Evolutionary conservation across 2,329 filamentous ascomycete genomes (phyloP).

Genomic region (Sporothrix mexicana): DNA sequence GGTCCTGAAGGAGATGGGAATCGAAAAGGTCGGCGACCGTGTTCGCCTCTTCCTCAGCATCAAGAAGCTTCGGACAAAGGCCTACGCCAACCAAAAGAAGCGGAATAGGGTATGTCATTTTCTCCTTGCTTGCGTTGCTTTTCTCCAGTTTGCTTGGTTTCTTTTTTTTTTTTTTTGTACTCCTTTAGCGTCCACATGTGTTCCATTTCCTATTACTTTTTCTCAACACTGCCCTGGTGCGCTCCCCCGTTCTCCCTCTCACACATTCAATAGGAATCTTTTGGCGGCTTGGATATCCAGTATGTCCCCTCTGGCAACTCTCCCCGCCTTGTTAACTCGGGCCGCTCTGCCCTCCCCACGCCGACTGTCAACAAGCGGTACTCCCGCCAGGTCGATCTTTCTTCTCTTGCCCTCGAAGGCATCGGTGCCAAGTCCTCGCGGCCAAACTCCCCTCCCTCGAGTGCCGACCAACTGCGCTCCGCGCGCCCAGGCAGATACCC

Average conservation of each 20-base stretch:
- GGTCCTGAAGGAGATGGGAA: constrained; percentile 95
- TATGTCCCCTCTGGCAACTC: constrained; percentile 68
- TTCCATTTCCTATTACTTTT: not conserved
- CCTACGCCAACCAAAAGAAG: constrained; percentile 78
- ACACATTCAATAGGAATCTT: constrained; percentile 69
- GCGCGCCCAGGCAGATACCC: constrained; percentile 62
- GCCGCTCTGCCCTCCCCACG: constrained; percentile 53
- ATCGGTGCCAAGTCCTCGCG: constrained; percentile 65
- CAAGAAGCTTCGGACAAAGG: constrained; percentile 79
- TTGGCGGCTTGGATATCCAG: constrained; percentile 75
- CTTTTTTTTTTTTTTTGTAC: not conserved
- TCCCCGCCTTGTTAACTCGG: constrained; percentile 64
- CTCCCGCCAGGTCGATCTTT: constrained; percentile 64
- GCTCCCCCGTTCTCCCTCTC: constrained; percentile 24
- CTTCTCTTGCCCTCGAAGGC: constrained; percentile 50
- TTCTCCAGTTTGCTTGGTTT: not conserved
- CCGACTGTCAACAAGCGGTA: constrained; percentile 65
- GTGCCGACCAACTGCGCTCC: constrained; percentile 59
- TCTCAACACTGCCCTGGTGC: constrained; percentile 27
- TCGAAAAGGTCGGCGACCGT: constrained; percentile 96
- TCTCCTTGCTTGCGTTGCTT: not conserved
- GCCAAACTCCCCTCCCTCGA: constrained; percentile 69
- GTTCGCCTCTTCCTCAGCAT: constrained; percentile 88
- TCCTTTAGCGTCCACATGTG: not conserved
- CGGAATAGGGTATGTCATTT: constrained; percentile 71